Evolutionary conservation across 352 stramenopile species (phyloP).

Genomic region (Pythium rishiriense): DNA sequence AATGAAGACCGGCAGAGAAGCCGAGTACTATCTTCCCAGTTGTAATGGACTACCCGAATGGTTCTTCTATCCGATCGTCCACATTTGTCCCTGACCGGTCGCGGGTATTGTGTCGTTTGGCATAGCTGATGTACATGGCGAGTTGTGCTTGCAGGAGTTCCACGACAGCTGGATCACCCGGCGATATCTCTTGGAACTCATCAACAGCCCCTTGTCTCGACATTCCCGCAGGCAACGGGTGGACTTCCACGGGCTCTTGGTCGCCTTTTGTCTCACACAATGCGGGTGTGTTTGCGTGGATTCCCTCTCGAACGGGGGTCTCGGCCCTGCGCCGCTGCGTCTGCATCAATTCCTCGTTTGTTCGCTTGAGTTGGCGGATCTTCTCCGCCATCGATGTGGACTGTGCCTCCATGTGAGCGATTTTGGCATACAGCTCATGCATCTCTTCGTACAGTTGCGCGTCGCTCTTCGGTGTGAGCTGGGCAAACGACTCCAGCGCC

Average conservation of each 20-base stretch:
- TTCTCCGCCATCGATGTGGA: conserved; percentile 18
- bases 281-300: neutral
- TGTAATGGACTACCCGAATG: neutral
- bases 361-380: conserved; percentile 10
- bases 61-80: neutral
- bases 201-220: neutral
- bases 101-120: conserved; percentile 7
- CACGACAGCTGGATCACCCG: neutral
- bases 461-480: conserved; percentile 22
- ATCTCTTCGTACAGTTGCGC: conserved; percentile 33
- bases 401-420: conserved; percentile 25
- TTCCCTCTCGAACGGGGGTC: neutral
- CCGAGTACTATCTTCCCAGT: too few relatives aligned
- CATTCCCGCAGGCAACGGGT: neutral
- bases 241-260: neutral
- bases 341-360: conserved; percentile 18
- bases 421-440: conserved; percentile 32
- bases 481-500: conserved; percentile 25
- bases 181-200: neutral
- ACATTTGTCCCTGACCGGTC: neutral
- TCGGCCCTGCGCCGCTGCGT: neutral
- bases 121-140: conserved; percentile 31
- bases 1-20: too few relatives aligned
- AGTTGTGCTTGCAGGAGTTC: conserved; percentile 27
- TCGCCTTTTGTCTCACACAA: neutral